Conservation (phyloP, 371 early-diverging fungal genomes). For the Apophysomyces ossiformis region DNA sequence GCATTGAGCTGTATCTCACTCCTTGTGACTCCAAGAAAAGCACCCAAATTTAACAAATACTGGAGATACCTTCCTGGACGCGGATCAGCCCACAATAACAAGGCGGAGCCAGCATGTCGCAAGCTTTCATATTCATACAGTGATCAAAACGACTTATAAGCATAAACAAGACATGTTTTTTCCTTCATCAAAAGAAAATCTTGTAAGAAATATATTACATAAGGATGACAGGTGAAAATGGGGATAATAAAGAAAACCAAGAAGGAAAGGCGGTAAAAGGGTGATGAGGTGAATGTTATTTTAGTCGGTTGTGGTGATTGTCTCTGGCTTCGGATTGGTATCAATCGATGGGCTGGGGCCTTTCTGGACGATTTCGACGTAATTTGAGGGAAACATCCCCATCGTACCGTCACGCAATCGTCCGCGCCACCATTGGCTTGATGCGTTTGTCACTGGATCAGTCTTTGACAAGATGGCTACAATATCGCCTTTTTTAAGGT, state of each 20-base stretch:
- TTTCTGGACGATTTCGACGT: slow-evolving; percentile 59
- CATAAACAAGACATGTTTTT: too few relatives aligned
- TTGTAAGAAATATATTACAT: background rate
- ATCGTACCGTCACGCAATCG: slow-evolving; percentile 77
- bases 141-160: too few relatives aligned
- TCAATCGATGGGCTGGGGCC: background rate
- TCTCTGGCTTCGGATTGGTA: background rate
- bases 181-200: too few relatives aligned
- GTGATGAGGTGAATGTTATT: background rate
- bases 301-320: background rate
- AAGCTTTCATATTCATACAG: too few relatives aligned
- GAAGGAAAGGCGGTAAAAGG: background rate
- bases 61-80: too few relatives aligned
- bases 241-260: background rate
- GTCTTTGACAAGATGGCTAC: slow-evolving; percentile 81
- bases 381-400: slow-evolving; percentile 92
- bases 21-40: too few relatives aligned
- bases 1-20: too few relatives aligned
- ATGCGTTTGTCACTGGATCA: slow-evolving; percentile 78
- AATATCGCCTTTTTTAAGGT: slow-evolving; percentile 82
- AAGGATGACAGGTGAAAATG: background rate
- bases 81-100: too few relatives aligned
- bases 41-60: too few relatives aligned
- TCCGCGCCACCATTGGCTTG: slow-evolving; percentile 94
- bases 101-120: too few relatives aligned